These are phyloP conservation scores for Botryotinia globosa DNA, from an alignment of 2,329 filamentous ascomycete species.

Conservation along the genomic window DNA sequence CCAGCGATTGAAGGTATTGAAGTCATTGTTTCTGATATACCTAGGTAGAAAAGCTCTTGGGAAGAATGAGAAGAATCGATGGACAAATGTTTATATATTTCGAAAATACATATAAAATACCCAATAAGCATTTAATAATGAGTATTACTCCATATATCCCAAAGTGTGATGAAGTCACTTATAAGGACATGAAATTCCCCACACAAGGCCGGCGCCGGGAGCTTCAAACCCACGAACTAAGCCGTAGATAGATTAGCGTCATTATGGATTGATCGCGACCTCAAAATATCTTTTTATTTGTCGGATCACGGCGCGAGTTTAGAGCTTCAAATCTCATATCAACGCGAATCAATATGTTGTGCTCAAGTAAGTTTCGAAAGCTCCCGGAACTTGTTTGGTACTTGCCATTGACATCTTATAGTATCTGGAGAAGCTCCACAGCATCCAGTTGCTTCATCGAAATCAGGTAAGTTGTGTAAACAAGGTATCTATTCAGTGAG, in stretches of 20 bases:
- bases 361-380: slow-evolving; percentile 55
- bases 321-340: slow-evolving; percentile 24
- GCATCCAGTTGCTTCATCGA: slow-evolving; percentile 89
- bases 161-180: background rate
- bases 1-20: slow-evolving; percentile 56
- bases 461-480: slow-evolving; percentile 67
- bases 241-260: background rate
- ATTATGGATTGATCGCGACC: slow-evolving; percentile 12
- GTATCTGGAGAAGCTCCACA: slow-evolving; percentile 97
- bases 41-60: background rate
- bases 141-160: background rate
- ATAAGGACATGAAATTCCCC: background rate
- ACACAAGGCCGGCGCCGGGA: slow-evolving; percentile 18
- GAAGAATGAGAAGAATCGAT: background rate
- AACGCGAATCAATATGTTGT: slow-evolving; percentile 53
- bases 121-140: background rate
- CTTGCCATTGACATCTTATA: slow-evolving; percentile 42
- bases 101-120: background rate
- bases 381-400: background rate
- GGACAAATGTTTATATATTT: background rate
- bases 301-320: slow-evolving; percentile 28
- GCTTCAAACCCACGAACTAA: slow-evolving; percentile 4
- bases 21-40: slow-evolving; percentile 5
- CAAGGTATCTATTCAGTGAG: slow-evolving; percentile 23
- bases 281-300: slow-evolving; percentile 23